Conservation (phyloP, 2,329 filamentous ascomycete species). For the Ophiostoma perfectum region DNA sequence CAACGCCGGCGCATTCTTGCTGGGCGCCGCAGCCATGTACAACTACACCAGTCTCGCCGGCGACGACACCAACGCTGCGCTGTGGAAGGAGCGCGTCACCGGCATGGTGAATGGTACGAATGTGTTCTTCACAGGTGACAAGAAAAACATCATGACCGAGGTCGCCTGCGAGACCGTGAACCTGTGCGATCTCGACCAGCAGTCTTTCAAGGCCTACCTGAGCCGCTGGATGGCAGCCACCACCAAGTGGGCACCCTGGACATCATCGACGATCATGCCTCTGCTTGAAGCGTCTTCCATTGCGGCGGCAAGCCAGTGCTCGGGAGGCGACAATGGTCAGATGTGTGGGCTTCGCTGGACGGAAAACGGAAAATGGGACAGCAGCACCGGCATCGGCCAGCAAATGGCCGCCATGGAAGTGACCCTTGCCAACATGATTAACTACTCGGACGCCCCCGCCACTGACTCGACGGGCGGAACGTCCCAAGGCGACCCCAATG, state of each 20-base stretch:
- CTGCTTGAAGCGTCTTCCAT: constrained; percentile 51
- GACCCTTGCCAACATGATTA: constrained; percentile 56
- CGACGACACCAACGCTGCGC: constrained; percentile 27
- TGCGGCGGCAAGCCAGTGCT: constrained; percentile 53
- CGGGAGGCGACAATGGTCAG: constrained; percentile 50
- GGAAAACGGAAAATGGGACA: constrained; percentile 44
- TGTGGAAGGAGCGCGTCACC: constrained; percentile 55
- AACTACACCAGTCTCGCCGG: constrained; percentile 48
- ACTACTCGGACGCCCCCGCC: constrained; percentile 36
- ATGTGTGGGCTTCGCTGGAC: constrained; percentile 60
- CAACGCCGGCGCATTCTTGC: constrained; percentile 61
- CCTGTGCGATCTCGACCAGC: constrained; percentile 57
- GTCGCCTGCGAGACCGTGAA: constrained; percentile 58
- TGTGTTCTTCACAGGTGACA: constrained; percentile 50
- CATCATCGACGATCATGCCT: constrained; percentile 47
- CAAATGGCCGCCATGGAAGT: constrained; percentile 66
- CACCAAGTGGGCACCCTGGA: constrained; percentile 59
- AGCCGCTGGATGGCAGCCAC: constrained; percentile 57
- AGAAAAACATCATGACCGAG: constrained; percentile 58
- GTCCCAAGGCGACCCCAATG: constrained; percentile 43
- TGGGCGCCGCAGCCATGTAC: constrained; percentile 63
- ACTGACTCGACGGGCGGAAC: constrained; percentile 45
- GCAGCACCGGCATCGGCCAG: constrained; percentile 58
- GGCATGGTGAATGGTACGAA: constrained; percentile 50
- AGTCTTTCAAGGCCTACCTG: constrained; percentile 60